phyloP scores from a whole-genome alignment of 148 eudicot species.

The Polygonum aviculare region DNA sequence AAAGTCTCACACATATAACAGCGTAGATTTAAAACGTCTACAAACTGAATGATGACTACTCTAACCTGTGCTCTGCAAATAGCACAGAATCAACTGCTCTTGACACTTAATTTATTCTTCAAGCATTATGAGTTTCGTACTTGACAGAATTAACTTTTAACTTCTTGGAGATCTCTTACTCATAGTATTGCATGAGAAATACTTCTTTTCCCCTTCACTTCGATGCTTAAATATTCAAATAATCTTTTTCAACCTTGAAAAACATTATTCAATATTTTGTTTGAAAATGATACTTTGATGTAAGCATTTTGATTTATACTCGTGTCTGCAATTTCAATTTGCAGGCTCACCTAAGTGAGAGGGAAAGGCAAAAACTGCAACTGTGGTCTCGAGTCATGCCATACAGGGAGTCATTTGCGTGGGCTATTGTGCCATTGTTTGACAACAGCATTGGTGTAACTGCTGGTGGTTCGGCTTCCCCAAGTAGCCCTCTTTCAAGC shows the following conservation, averaged over 20 bases:
- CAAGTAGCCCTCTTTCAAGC: slow-evolving; percentile 79
- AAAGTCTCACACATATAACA: neutral
- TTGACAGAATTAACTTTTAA: neutral
- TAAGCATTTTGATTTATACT: neutral
- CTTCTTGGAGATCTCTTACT: neutral
- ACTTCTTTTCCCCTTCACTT: neutral
- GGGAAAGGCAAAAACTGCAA: slow-evolving; percentile 95
- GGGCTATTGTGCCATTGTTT: slow-evolving; percentile 95
- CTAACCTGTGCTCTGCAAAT: neutral
- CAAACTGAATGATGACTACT: neutral
- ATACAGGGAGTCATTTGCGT: slow-evolving; percentile 91
- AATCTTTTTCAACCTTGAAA: neutral
- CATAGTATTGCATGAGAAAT: neutral
- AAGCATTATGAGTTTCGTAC: neutral
- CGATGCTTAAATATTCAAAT: neutral
- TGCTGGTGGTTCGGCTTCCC: slow-evolving; percentile 88
- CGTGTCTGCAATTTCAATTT: slow-evolving; percentile 13
- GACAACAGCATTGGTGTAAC: slow-evolving; percentile 63
- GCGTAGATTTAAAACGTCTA: neutral
- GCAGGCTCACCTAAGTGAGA: slow-evolving; percentile 88
- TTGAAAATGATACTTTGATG: neutral
- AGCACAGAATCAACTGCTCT: neutral
- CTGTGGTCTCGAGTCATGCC: slow-evolving; percentile 98
- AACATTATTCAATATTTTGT: neutral
- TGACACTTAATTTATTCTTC: neutral